Conservation (phyloP, 2,329 filamentous ascomycete species). For the Colletotrichum cereale region DNA sequence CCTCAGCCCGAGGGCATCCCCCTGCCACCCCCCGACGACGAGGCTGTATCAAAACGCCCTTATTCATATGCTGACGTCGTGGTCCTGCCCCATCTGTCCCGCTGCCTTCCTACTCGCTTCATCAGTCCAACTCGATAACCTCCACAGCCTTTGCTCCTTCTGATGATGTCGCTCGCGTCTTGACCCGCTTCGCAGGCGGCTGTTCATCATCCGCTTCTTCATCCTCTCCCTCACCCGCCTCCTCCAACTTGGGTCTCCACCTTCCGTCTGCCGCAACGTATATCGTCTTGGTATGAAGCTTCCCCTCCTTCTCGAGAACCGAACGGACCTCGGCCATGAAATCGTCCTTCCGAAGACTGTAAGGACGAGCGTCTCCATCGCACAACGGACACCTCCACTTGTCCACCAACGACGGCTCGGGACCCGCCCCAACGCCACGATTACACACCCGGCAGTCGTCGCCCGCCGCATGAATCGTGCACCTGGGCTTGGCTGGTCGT, state of each 20-base stretch:
- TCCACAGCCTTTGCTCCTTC: slow-evolving; percentile 21
- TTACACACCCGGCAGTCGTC: slow-evolving; percentile 52
- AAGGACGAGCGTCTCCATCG: slow-evolving; percentile 79
- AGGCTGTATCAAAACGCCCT: slow-evolving; percentile 9
- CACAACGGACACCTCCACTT: slow-evolving; percentile 93
- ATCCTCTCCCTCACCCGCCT: slow-evolving; percentile 45
- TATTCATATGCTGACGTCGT: background rate
- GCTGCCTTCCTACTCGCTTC: background rate
- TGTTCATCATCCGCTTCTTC: background rate
- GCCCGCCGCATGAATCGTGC: slow-evolving; percentile 49
- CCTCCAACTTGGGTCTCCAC: slow-evolving; percentile 51
- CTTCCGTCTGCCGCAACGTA: slow-evolving; percentile 47
- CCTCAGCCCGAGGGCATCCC: background rate
- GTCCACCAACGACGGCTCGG: slow-evolving; percentile 71
- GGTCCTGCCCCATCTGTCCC: background rate
- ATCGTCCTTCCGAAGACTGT: slow-evolving; percentile 76
- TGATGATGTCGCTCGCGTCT: slow-evolving; percentile 4
- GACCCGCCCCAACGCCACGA: background rate
- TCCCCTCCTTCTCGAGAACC: slow-evolving; percentile 55
- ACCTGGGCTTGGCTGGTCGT: slow-evolving; percentile 63
- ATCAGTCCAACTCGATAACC: slow-evolving; percentile 40
- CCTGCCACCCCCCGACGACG: background rate
- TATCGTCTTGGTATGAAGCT: slow-evolving; percentile 48
- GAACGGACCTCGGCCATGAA: slow-evolving; percentile 76
- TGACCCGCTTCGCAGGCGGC: slow-evolving; percentile 35